Evolutionary conservation across 257 asterid species (phyloP), one percentile per base, ranked within the genome.

Genomic region (Solanum lignicaule): DNA sequence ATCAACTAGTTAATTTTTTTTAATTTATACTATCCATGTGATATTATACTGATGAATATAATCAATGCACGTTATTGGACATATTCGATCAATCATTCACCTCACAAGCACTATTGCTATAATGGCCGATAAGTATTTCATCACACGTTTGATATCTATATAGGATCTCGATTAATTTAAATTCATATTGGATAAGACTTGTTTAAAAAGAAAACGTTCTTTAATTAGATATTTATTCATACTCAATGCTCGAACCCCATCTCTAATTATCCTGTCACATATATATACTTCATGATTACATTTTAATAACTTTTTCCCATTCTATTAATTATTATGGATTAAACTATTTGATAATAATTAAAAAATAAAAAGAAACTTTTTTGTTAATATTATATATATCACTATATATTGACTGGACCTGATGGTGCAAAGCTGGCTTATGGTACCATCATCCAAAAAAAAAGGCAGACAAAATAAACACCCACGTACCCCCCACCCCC

Each of bases 121-220:
- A 18, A 48, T 3, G 60, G 60, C 8, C 33, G 46, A 39, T 25
- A 78, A 8, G 5, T 78, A 14, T 13, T 32, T 31, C 1, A 23
- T 4, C 14, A n/a, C 14, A 52, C 2, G 4, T 52, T 52, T 0
- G 3, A 60, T 23, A 60, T 60, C 0, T 60, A 21, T 60, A 60
- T n/a, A 9, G 0, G 15, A 0, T 4, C 3, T n/a, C 0, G 3
- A 23, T 10, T n/a, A n/a, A 0, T 62, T 62, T n/a, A 23, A n/a
- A 62, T 62, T 62, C 0, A 23, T n/a, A 0, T 9, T 23, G 0
- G 0, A 25, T 1, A 8, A 65, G 1, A 25, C 0, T 2, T n/a
- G 0, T n/a, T 65, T 11, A 2, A 60, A 25, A 2, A n/a, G 3
- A 65, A 65, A n/a, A 60, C 0, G 0, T 2, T 25, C 0, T 65